Evolutionary conservation across 805 yeast genomes (phyloP), one percentile per base, ranked within the genome.

Genomic region (Scheffersomyces spartinae): DNA sequence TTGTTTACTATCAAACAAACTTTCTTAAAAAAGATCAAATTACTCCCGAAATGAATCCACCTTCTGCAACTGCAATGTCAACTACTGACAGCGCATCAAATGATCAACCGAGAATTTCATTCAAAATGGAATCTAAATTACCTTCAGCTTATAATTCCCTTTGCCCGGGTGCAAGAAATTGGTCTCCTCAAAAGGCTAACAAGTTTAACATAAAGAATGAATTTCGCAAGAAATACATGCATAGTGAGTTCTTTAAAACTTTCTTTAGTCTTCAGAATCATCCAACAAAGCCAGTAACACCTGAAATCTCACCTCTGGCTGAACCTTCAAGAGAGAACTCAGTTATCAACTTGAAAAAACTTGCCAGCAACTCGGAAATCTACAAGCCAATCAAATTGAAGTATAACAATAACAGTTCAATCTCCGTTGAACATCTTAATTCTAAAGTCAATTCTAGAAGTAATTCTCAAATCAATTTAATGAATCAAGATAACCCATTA

Each of bases 1-100:
- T 60, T 18, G 61, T 58, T 10, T 60, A 59, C 36, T 60, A 60
- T 32, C 55, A 59, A 27, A 60, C 65, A 9, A 59, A 57, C 31
- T 60, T 60, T 37, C 47, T 60, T 26, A 55, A 52, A 31, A 41
- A 47, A 20, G 51, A 54, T 19, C n/a, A n/a, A n/a, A n/a, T n/a
- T n/a, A n/a, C n/a, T n/a, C n/a, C n/a, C n/a, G 61, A 56, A 22
- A 24, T 50, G 32, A 34, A 38, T 17, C 33, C 35, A 9, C 23
- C 26, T 20, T 35, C 39, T 26, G 23, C 26, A 18, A 36, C 40
- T 3, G 34, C 38, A 9, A 31, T 35, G 18, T 41, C 37, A 11
- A 31, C 30, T 12, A 36, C 29, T 30, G 7, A 13, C 17, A 14
- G 30, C 30, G 18, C 27, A 21, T 21, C 16, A 11, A 32, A 25